Conservation (phyloP, 2,329 filamentous ascomycete genomes). For the Paecilomyces variotii region DNA sequence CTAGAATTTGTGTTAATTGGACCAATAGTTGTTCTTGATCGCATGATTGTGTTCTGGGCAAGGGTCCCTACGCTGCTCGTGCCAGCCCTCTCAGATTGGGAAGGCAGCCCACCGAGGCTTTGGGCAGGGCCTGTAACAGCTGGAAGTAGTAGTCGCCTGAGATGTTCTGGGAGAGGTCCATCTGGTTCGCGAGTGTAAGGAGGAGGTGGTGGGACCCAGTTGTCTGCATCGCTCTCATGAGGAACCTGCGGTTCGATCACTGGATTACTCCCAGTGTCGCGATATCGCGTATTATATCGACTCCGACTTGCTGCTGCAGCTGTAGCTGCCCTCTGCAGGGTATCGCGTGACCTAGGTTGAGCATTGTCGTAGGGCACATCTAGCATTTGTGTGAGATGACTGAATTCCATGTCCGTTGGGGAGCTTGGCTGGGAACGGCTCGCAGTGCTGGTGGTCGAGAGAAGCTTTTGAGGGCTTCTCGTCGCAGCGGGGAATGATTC, state of each 20-base stretch:
- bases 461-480: slow-evolving; percentile 8
- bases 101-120: slow-evolving; percentile 5
- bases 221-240: slow-evolving; percentile 80
- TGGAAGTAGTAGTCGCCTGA: slow-evolving; percentile 26
- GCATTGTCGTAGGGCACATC: slow-evolving; percentile 67
- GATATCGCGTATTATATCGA: slow-evolving; percentile 50
- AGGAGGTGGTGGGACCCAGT: slow-evolving; percentile 79
- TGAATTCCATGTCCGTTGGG: slow-evolving; percentile 12
- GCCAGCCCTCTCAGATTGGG: slow-evolving; percentile 14
- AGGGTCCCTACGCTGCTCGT: slow-evolving; percentile 18
- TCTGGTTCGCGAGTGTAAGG: slow-evolving; percentile 50
- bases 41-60: slow-evolving; percentile 13
- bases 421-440: slow-evolving; percentile 20
- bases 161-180: slow-evolving; percentile 29
- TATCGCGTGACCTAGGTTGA: slow-evolving; percentile 61
- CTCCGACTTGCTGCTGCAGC: slow-evolving; percentile 68
- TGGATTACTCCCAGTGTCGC: slow-evolving; percentile 7
- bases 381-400: slow-evolving; percentile 47
- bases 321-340: slow-evolving; percentile 61
- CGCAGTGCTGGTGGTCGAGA: slow-evolving; percentile 14
- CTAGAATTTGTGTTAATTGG: slow-evolving; percentile 20
- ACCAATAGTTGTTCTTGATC: slow-evolving; percentile 19
- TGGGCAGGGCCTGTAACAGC: slow-evolving; percentile 12
- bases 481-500: slow-evolving; percentile 17
- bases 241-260: slow-evolving; percentile 60